Evolutionary conservation across 352 stramenopile genomes (phyloP).

Genomic region (Aphanomyces cochlioides): DNA sequence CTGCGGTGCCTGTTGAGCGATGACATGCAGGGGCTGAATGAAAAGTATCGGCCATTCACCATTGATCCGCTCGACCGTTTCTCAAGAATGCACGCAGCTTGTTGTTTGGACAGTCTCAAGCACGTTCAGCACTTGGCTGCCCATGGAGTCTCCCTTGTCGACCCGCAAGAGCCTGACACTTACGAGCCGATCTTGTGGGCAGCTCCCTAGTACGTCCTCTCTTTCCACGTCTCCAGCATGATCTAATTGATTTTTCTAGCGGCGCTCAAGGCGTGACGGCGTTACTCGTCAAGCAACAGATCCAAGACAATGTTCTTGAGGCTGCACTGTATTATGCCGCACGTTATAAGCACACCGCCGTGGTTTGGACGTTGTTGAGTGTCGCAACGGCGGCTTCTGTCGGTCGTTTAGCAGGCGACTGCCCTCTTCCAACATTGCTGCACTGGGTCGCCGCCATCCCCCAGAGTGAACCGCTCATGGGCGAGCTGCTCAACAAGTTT

Average conservation of each 20-base stretch:
- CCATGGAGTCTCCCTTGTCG: background rate
- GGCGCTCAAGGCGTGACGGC: background rate
- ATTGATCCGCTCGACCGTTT: background rate
- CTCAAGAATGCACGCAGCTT: background rate
- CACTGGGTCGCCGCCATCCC: background rate
- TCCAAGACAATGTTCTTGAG: background rate
- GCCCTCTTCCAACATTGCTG: background rate
- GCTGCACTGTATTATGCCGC: background rate
- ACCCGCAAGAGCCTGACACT: background rate
- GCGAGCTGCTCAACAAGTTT: background rate
- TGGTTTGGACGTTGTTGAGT: background rate
- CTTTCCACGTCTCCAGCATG: background rate
- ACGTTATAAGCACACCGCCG: background rate
- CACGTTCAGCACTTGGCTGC: background rate
- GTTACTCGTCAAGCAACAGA: background rate
- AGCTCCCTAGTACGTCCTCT: background rate
- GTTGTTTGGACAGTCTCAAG: background rate
- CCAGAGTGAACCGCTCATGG: background rate
- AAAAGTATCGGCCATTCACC: background rate
- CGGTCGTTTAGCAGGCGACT: background rate
- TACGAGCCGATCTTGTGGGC: background rate
- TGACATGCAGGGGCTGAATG: background rate
- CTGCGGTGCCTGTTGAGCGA: no score
- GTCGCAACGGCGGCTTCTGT: background rate
- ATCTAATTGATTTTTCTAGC: background rate